Conservation (phyloP, 176 grass and related monocot genomes). For the Zoysia pacifica region DNA sequence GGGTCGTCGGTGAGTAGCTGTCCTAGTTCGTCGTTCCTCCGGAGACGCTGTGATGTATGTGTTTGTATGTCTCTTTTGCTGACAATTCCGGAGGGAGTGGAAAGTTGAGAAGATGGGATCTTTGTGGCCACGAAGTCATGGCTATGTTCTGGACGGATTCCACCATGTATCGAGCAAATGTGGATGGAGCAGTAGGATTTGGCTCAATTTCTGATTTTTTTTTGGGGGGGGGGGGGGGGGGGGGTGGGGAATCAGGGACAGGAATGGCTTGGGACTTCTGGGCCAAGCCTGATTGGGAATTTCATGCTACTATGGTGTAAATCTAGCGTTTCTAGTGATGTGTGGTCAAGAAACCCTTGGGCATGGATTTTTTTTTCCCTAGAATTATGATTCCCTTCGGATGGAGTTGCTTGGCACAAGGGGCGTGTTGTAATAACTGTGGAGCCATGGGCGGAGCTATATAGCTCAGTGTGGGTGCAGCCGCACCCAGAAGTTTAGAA, state of each 20-base stretch:
- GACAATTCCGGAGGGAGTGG: not conserved
- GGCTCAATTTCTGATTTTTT: not conserved
- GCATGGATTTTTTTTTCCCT: not conserved
- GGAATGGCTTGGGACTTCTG: not conserved
- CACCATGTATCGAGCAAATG: not conserved
- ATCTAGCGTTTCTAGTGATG: not conserved
- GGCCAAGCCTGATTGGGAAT: not conserved
- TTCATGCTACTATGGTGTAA: not conserved
- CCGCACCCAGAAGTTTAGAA: too few relatives aligned
- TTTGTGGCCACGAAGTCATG: not conserved
- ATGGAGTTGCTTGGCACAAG: not conserved
- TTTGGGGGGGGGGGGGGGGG: too few relatives aligned
- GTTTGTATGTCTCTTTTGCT: not conserved
- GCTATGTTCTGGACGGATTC: slow-evolving; percentile 16
- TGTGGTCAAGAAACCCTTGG: slow-evolving; percentile 2
- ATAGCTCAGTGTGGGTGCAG: too few relatives aligned
- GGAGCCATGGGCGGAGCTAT: too few relatives aligned
- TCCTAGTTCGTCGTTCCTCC: not conserved
- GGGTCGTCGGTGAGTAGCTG: slow-evolving; percentile 45
- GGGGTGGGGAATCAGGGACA: not conserved
- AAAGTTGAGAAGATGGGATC: not conserved
- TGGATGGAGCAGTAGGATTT: not conserved
- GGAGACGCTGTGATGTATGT: not conserved
- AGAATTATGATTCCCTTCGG: not conserved
- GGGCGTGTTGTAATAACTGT: not conserved